Conservation (phyloP, 345 rosid genomes). For the Erodium maritimum region DNA sequence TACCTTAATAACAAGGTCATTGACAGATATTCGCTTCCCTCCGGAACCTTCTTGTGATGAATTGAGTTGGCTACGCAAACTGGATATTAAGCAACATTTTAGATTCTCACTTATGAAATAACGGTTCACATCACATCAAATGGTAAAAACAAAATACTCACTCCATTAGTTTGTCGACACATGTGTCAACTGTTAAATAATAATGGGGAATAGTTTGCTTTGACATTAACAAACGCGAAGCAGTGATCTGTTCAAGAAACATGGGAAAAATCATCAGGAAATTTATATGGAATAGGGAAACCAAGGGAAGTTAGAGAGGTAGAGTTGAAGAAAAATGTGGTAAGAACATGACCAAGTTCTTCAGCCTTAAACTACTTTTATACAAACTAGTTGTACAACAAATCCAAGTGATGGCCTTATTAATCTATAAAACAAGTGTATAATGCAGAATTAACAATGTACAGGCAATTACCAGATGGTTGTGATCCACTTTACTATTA, state of each 20-base stretch:
- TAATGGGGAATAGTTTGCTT: constrained; percentile 98
- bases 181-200: constrained; percentile 81
- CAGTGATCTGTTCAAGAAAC: constrained; percentile 52
- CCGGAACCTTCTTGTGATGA: constrained; percentile 81
- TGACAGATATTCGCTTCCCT: constrained; percentile 81
- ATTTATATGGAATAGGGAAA: neutral
- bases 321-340: neutral
- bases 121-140: neutral
- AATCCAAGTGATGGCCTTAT: neutral
- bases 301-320: neutral
- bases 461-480: neutral
- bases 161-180: constrained; percentile 91
- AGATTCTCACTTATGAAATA: neutral
- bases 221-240: constrained; percentile 78
- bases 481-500: neutral
- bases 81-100: constrained; percentile 21
- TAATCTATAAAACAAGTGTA: neutral
- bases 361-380: neutral
- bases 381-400: neutral
- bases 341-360: neutral
- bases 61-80: constrained; percentile 72
- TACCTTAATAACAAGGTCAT: constrained; percentile 99
- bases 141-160: constrained; percentile 22
- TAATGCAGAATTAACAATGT: no score
- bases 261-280: neutral